phyloP scores from a whole-genome alignment of 2,329 filamentous ascomycete species.

The Phyllosticta citribraziliensis region DNA sequence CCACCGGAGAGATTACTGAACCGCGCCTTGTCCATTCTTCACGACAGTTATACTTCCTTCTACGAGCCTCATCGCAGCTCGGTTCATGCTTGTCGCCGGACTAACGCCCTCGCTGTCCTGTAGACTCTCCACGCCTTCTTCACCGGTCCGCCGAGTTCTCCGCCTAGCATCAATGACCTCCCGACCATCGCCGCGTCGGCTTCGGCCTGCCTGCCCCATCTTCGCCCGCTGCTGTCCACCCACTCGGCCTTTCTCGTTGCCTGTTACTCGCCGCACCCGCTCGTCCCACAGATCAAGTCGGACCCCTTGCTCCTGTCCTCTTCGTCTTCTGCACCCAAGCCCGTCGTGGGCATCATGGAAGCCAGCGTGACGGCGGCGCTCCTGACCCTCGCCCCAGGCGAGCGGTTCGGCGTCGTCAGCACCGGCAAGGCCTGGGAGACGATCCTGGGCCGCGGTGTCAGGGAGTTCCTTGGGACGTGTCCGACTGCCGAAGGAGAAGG shows the following conservation, averaged over 20 bases:
- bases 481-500: slow-evolving; percentile 15
- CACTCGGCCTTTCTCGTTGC: slow-evolving; percentile 77
- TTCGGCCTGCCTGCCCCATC: slow-evolving; percentile 48
- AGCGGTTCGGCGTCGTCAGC: slow-evolving; percentile 76
- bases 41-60: not conserved
- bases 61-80: slow-evolving; percentile 15
- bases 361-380: slow-evolving; percentile 61
- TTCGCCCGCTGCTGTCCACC: slow-evolving; percentile 35
- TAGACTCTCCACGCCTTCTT: slow-evolving; percentile 49
- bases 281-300: slow-evolving; percentile 54
- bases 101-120: slow-evolving; percentile 30
- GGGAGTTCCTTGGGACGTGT: slow-evolving; percentile 48
- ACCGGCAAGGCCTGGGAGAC: slow-evolving; percentile 78
- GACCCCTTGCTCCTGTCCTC: slow-evolving; percentile 25
- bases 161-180: slow-evolving; percentile 69
- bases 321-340: slow-evolving; percentile 27
- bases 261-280: slow-evolving; percentile 77
- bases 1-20: too few species aligned
- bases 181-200: slow-evolving; percentile 57
- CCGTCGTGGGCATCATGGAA: slow-evolving; percentile 80
- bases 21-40: too few species aligned
- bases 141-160: slow-evolving; percentile 53
- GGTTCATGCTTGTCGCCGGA: slow-evolving; percentile 23
- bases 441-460: slow-evolving; percentile 58
- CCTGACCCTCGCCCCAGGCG: slow-evolving; percentile 39